phyloP scores from a whole-genome alignment of 768 basidiomycete species.

The Mycena belliarum region DNA sequence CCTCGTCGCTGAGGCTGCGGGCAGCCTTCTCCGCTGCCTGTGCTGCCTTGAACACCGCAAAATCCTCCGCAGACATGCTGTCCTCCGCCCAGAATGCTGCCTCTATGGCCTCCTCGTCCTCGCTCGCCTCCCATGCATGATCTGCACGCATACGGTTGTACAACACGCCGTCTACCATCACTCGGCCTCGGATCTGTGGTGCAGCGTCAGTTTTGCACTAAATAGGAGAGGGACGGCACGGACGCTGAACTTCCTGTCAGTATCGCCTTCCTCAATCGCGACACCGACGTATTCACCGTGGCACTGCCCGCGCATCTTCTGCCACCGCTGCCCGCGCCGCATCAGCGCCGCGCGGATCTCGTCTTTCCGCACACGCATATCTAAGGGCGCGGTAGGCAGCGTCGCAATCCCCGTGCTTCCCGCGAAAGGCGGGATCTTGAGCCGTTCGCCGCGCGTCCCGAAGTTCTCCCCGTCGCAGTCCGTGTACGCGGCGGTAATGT shows the following conservation, averaged over 20 bases:
- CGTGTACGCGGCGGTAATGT: background rate
- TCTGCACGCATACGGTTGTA: constrained; percentile 11
- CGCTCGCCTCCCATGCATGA: constrained; percentile 4
- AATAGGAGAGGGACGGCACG: background rate
- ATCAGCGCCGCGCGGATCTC: constrained; percentile 57
- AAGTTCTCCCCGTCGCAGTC: constrained; percentile 20
- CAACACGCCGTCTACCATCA: constrained; percentile 13
- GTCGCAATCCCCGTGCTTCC: constrained; percentile 8
- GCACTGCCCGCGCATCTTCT: constrained; percentile 15
- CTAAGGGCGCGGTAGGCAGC: constrained; percentile 40
- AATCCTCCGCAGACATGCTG: constrained; percentile 14
- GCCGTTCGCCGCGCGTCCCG: background rate
- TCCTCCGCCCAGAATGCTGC: constrained; percentile 16
- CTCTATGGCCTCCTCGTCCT: constrained; percentile 9
- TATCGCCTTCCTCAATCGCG: constrained; percentile 8
- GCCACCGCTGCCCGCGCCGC: constrained; percentile 16
- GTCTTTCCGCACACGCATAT: constrained; percentile 57
- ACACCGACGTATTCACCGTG: constrained; percentile 17
- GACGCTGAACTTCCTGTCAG: constrained; percentile 14
- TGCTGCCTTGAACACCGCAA: constrained; percentile 4
- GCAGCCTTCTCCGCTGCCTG: constrained; percentile 13
- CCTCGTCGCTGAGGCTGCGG: constrained; percentile 6
- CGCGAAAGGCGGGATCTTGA: constrained; percentile 15
- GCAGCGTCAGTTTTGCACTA: background rate
- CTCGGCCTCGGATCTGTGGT: constrained; percentile 11